These are phyloP conservation scores for Viola odorata DNA, from an alignment of 345 rosid species.

Conservation along the genomic window DNA sequence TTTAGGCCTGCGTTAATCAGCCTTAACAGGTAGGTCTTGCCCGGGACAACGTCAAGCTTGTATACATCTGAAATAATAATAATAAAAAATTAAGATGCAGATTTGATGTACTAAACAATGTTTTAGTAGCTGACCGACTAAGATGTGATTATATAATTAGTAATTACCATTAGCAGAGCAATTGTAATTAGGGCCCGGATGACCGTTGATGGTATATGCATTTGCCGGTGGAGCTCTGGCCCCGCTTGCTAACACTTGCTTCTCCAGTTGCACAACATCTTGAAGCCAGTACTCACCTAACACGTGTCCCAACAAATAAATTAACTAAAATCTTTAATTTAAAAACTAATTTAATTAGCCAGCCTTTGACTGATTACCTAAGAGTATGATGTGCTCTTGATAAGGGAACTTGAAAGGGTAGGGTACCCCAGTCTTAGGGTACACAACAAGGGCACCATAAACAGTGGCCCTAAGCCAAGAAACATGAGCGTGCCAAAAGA, in stretches of 20 bases:
- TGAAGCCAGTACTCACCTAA: slow-evolving; percentile 78
- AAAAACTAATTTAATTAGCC: no score
- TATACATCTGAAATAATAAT: slow-evolving; percentile 46
- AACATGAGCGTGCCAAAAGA: slow-evolving; percentile 83
- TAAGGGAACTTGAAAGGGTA: slow-evolving; percentile 65
- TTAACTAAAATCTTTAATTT: not conserved
- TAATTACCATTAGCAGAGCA: slow-evolving; percentile 61
- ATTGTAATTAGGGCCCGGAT: slow-evolving; percentile 81
- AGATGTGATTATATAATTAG: no score
- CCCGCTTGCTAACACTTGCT: slow-evolving; percentile 53
- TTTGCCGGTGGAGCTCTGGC: slow-evolving; percentile 65
- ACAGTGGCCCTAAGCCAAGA: slow-evolving; percentile 85
- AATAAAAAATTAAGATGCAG: not conserved
- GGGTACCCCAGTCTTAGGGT: slow-evolving; percentile 59
- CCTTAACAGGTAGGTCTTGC: slow-evolving; percentile 69
- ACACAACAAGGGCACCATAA: slow-evolving; percentile 64
- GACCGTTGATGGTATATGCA: slow-evolving; percentile 80
- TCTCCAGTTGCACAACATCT: slow-evolving; percentile 56
- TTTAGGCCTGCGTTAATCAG: slow-evolving; percentile 72
- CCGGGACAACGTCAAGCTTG: slow-evolving; percentile 51
- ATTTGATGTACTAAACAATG: not conserved
- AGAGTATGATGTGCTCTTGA: slow-evolving; percentile 54
- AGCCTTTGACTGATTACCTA: slow-evolving; percentile 33
- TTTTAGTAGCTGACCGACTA: not conserved
- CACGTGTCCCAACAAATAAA: not conserved